Conservation (phyloP, 2,329 filamentous ascomycete species). For the Hymenoscyphus albidus region DNA sequence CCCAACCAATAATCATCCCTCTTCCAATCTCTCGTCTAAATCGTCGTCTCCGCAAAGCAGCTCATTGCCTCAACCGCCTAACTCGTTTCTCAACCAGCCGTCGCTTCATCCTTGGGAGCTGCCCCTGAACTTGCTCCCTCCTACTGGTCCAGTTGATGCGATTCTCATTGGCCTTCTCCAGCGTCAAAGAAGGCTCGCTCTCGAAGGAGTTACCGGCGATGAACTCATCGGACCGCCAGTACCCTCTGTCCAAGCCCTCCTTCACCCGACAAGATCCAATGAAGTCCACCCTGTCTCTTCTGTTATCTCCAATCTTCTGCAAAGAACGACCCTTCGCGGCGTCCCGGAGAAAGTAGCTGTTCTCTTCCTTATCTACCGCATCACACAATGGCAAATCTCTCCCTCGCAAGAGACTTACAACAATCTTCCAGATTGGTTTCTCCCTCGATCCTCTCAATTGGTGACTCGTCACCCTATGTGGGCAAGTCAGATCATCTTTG, state of each 20-base stretch:
- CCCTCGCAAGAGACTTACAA: slow-evolving; percentile 22
- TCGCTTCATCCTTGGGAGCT: slow-evolving; percentile 33
- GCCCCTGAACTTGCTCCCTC: slow-evolving; percentile 33
- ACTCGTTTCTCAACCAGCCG: slow-evolving; percentile 25
- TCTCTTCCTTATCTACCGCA: slow-evolving; percentile 24
- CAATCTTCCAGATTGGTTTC: slow-evolving; percentile 26
- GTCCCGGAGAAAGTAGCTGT: slow-evolving; percentile 24
- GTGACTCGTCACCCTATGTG: slow-evolving; percentile 36
- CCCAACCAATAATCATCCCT: neutral
- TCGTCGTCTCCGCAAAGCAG: neutral
- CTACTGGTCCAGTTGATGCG: slow-evolving; percentile 36
- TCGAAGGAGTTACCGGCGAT: slow-evolving; percentile 26
- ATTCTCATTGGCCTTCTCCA: slow-evolving; percentile 38
- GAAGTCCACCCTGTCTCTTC: slow-evolving; percentile 28
- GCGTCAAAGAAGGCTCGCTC: slow-evolving; percentile 36
- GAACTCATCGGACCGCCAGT: slow-evolving; percentile 35
- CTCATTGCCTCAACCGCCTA: slow-evolving; percentile 9
- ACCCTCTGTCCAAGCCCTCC: slow-evolving; percentile 36
- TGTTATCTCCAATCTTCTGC: slow-evolving; percentile 32
- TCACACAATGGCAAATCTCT: slow-evolving; percentile 29
- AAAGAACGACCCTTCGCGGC: slow-evolving; percentile 14
- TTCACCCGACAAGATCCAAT: slow-evolving; percentile 31
- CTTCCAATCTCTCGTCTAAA: neutral
- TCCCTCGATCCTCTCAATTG: slow-evolving; percentile 27
- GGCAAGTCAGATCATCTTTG: slow-evolving; percentile 37